These are phyloP conservation scores for Pichia occidentalis DNA, from an alignment of 805 yeast species.

Conservation along the genomic window DNA sequence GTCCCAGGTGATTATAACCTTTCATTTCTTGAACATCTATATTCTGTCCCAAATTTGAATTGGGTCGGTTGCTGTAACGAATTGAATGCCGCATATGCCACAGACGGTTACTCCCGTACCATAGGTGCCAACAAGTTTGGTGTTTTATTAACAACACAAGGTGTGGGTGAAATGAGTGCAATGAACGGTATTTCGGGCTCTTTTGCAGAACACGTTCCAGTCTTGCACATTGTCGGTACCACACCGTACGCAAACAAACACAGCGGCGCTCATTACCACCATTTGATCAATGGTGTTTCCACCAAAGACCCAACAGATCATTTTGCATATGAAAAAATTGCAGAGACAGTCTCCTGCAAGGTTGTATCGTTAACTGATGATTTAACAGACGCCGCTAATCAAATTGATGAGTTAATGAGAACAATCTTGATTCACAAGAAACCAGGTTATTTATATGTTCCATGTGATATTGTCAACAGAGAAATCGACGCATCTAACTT, in stretches of 20 bases:
- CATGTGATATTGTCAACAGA: slow-evolving; percentile 56
- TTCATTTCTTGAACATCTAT: slow-evolving; percentile 59
- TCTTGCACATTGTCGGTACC: slow-evolving; percentile 81
- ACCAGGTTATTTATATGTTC: slow-evolving; percentile 81
- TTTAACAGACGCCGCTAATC: slow-evolving; percentile 42
- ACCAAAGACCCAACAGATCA: slow-evolving; percentile 51
- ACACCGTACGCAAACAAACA: slow-evolving; percentile 36
- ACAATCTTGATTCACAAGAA: slow-evolving; percentile 50
- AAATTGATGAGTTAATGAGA: slow-evolving; percentile 62
- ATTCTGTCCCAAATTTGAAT: slow-evolving; percentile 40
- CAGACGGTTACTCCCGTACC: slow-evolving; percentile 79
- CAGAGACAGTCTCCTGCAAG: slow-evolving; percentile 48
- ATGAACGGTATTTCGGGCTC: slow-evolving; percentile 79
- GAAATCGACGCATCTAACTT: slow-evolving; percentile 32
- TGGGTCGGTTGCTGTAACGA: slow-evolving; percentile 90
- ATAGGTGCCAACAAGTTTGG: slow-evolving; percentile 45
- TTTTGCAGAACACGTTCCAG: slow-evolving; percentile 72
- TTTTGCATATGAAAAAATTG: slow-evolving; percentile 57
- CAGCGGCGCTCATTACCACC: slow-evolving; percentile 41
- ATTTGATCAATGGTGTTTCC: slow-evolving; percentile 48
- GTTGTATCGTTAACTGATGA: slow-evolving; percentile 43
- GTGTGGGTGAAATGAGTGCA: slow-evolving; percentile 87
- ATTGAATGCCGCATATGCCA: slow-evolving; percentile 82
- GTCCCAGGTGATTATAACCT: slow-evolving; percentile 78
- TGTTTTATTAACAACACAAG: slow-evolving; percentile 66